Base-by-base conservation (phyloP, 2,329 filamentous ascomycete species). In the Helotiales sp. region DNA sequence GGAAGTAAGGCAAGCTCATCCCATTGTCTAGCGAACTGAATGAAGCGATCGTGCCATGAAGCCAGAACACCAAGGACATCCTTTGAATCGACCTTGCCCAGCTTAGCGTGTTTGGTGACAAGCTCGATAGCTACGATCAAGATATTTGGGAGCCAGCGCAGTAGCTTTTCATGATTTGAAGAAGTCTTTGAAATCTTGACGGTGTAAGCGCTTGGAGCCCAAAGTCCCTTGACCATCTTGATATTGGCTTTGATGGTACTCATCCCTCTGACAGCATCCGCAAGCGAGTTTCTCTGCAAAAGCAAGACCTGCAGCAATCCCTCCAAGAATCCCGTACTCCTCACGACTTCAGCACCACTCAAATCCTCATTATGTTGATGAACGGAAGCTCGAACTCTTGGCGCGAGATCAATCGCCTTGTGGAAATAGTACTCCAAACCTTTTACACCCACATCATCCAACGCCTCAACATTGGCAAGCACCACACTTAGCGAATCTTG, bases 291-390 rank as follows among this genome's bases (percentile, higher is more conserved):
- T 15, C 90, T 84, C 77, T 94, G 91, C 3, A 81, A 79, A 13
- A 92, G 75, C 0, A 87, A 77, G n/a, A 88, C 80, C 67, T 90
- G 85, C 32, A 98, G 82, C 67, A 97, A 84, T 28, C 94, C 93
- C 77, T 99, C 96, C n/a, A 97, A 82, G 71, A 92, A 92, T 0
- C 93, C 93, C 58, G 92, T 86, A 76, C 93, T 94, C 75, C 94
- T 87, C 49, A 86, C 85, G 7, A 96, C 86, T 73, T 97, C 93
- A 8, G 92, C 90, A 49, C 89, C 85, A 52, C 91, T 97, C 45
- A 99, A 81, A 71, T 99, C 96, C 43, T 92, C 90, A 0, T 92
- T 93, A 78, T 97, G 93, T 60, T 93, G 89, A 70, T 89, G 85
- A 10, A 87, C 82, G 32, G 89, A 85, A 49, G 86, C 82, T 73